These are phyloP conservation scores for Nakazawaea laoshanensis DNA, from an alignment of 805 yeast species.

Conservation along the genomic window DNA sequence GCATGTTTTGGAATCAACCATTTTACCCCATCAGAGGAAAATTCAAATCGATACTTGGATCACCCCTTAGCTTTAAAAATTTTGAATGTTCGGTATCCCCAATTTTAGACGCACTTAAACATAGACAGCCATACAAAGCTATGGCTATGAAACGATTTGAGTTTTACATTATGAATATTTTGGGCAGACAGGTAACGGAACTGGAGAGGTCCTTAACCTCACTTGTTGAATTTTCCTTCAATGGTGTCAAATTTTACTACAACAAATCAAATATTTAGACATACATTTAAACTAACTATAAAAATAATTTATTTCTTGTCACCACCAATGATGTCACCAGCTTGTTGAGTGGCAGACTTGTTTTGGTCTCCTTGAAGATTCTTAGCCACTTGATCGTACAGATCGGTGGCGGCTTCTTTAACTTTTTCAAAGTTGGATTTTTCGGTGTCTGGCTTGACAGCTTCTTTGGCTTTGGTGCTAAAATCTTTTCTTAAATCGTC, in stretches of 20 bases:
- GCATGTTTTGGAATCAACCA: too few relatives aligned
- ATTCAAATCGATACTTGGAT: too few relatives aligned
- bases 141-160: conserved; percentile 2
- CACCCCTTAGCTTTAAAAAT: too few relatives aligned
- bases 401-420: conserved; percentile 55
- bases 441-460: conserved; percentile 56
- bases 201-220: conserved; percentile 1
- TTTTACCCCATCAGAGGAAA: too few relatives aligned
- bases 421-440: conserved; percentile 53
- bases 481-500: conserved; percentile 59
- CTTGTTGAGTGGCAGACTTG: conserved; percentile 56
- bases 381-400: conserved; percentile 50
- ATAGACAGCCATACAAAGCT: conserved; percentile 1
- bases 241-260: conserved; percentile 4
- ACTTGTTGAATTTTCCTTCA: conserved; percentile 2
- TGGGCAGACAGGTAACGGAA: conserved; percentile 7
- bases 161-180: conserved; percentile 8
- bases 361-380: conserved; percentile 47
- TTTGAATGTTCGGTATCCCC: too few relatives aligned
- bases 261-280: neutral
- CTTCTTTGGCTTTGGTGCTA: conserved; percentile 53
- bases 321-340: conserved; percentile 50
- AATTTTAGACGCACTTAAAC: too few relatives aligned
- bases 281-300: too few relatives aligned
- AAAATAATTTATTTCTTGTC: conserved; percentile 17